A percentile compares a stretch with the other conserved stretches of the same genome.
Conservation (phyloP, 2,329 filamentous ascomycete species). For the Cladosporium sp. region DNA sequence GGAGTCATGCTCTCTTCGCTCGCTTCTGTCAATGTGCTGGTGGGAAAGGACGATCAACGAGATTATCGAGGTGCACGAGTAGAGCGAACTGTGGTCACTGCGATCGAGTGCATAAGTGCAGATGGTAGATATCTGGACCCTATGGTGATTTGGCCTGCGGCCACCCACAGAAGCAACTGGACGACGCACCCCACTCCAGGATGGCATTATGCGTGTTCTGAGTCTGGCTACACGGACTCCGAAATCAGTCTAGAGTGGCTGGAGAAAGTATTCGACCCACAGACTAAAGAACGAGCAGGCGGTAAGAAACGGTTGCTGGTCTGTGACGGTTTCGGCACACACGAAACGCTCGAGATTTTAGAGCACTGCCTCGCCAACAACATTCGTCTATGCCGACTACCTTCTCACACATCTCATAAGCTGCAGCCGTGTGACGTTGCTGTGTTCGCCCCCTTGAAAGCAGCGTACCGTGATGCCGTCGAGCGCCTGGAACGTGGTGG, state of each 20-base stretch:
- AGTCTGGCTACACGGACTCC: constrained; percentile 31
- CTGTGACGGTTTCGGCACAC: constrained; percentile 34
- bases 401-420: too few relatives aligned
- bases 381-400: constrained; percentile 27
- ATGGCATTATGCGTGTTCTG: constrained; percentile 24
- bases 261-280: constrained; percentile 37
- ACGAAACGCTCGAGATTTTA: constrained; percentile 36
- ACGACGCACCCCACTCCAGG: constrained; percentile 29
- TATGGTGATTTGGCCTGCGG: constrained; percentile 33
- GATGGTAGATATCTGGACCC: constrained; percentile 30
- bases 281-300: constrained; percentile 35
- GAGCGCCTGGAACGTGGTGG: constrained; percentile 15
- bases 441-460: constrained; percentile 26
- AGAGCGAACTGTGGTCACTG: constrained; percentile 31
- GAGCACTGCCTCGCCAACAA: constrained; percentile 36
- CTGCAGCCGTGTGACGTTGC: constrained; percentile 8
- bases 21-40: constrained; percentile 35
- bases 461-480: constrained; percentile 14
- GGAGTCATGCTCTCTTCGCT: constrained; percentile 31
- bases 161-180: constrained; percentile 17
- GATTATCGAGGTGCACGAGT: constrained; percentile 30
- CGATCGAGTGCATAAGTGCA: constrained; percentile 29
- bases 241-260: constrained; percentile 41
- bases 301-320: constrained; percentile 26
- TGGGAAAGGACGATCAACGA: constrained; percentile 31